These are phyloP conservation scores for Acacia crassicarpa DNA, from an alignment of 306 rosid species.

Conservation along the genomic window DNA sequence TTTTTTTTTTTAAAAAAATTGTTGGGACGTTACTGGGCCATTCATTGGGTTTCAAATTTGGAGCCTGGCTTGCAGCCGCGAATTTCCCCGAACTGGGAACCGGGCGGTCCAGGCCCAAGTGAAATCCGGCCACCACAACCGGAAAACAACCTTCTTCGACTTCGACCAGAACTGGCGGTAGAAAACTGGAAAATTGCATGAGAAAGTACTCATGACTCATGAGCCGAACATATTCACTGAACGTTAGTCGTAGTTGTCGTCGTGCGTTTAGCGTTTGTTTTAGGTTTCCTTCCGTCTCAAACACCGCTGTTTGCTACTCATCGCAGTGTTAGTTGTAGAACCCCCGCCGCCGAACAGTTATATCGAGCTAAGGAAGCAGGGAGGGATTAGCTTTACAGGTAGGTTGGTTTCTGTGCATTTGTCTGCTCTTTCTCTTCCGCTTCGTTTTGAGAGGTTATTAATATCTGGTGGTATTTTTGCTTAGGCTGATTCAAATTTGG, in stretches of 20 bases:
- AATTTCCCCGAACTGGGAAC: too few species aligned
- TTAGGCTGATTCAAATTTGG: not conserved
- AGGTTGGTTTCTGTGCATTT: not conserved
- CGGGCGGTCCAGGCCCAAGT: not conserved
- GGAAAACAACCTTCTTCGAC: not conserved
- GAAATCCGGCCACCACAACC: not conserved
- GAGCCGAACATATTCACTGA: not conserved
- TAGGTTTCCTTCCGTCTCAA: not conserved
- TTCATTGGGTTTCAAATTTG: not conserved
- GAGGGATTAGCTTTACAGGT: not conserved
- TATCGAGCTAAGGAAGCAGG: not conserved
- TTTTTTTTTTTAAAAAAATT: too few species aligned
- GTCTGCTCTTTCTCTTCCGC: not conserved
- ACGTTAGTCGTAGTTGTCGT: not conserved
- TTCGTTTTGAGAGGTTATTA: not conserved
- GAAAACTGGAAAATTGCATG: not conserved
- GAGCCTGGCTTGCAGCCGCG: not conserved
- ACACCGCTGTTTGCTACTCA: not conserved
- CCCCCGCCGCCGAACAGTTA: not conserved
- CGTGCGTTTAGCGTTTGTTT: not conserved
- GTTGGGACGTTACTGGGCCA: not conserved
- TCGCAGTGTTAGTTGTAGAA: not conserved
- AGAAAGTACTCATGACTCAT: not conserved
- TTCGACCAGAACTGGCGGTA: not conserved
- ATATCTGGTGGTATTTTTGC: not conserved